Base-by-base conservation (phyloP, 2,329 filamentous ascomycete genomes). In the Penicillium sp. region DNA sequence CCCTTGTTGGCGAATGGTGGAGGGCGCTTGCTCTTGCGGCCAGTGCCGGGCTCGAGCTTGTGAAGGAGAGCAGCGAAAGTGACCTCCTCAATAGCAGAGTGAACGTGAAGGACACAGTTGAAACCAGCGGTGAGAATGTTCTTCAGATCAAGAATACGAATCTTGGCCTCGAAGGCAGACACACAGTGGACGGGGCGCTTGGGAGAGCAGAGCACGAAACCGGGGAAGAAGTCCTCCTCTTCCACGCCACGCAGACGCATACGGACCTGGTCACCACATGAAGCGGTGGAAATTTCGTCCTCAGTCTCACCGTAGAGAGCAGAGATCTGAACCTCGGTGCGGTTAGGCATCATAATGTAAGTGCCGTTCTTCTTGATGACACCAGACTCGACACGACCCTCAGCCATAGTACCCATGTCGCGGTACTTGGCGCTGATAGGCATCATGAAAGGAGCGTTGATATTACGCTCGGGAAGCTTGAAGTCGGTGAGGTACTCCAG, bases 361-460 rank as follows among this genome's bases (percentile, higher is more conserved):
- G 81, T 88, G 81, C 90, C 89, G 64, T 89, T 89, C 85, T 98
- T 98, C 84, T 95, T 95, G 78, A 96, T 85, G 51, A 97, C 91
- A 76, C 93, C 94, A 19, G 93, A 91, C 80, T 99, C 95, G 68
- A 99, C 91, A 85, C 97, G 97, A 69, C 95, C 95, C 82, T 99
- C 96, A 45, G 97, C 87, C 86, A 99, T 93, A 65, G 95, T 99
- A 72, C 95, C 95, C 85, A 99, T 90, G 76, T 99, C 96, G 72
- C 91, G 88, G 83, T 98, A 99, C 82, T 99, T 99, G 79, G 92
- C 92, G 66, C 91, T 91, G 67, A 99, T 86, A 9, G 95, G 91
- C 93, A 99, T 97, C 95, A 99, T 98, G 85, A 99, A 98, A 10
- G 95, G 94, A 1, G 95, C 95, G 72, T 97, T 97, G 72, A 97